phyloP scores from a whole-genome alignment of 768 basidiomycete species.

The Mrakia blollopis region DNA sequence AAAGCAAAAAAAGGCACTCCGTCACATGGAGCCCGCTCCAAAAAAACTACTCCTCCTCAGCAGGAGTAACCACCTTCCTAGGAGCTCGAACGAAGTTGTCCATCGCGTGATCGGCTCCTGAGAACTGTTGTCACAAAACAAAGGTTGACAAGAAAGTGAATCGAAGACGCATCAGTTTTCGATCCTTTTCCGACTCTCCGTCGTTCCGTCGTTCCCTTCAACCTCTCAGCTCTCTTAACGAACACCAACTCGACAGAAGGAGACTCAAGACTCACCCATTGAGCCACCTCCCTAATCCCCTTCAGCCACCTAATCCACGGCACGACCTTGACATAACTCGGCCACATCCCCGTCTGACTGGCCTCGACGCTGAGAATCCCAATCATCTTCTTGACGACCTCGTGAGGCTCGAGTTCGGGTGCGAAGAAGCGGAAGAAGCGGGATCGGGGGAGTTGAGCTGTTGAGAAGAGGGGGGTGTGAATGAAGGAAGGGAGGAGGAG shows the following conservation, averaged over 20 bases:
- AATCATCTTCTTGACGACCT: conserved; percentile 75
- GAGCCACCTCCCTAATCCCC: conserved; percentile 54
- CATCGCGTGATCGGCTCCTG: conserved; percentile 24
- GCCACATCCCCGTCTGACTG: conserved; percentile 54
- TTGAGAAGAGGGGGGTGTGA: conserved; percentile 69
- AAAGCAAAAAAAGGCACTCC: no score
- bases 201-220: neutral
- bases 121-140: neutral
- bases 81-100: conserved; percentile 11
- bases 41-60: no score
- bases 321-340: conserved; percentile 55
- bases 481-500: conserved; percentile 77
- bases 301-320: conserved; percentile 53
- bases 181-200: neutral
- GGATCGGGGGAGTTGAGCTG: conserved; percentile 50
- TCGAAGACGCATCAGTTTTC: neutral
- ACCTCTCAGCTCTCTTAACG: neutral
- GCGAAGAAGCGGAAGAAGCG: conserved; percentile 64
- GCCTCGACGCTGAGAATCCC: conserved; percentile 71
- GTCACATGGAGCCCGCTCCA: no score
- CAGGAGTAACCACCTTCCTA: neutral
- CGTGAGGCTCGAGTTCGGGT: conserved; percentile 57
- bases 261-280: conserved; percentile 55
- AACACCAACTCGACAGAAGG: neutral
- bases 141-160: neutral